These are phyloP conservation scores for Striga hermonthica DNA, from an alignment of 305 asterid genomes.

Conservation along the genomic window DNA sequence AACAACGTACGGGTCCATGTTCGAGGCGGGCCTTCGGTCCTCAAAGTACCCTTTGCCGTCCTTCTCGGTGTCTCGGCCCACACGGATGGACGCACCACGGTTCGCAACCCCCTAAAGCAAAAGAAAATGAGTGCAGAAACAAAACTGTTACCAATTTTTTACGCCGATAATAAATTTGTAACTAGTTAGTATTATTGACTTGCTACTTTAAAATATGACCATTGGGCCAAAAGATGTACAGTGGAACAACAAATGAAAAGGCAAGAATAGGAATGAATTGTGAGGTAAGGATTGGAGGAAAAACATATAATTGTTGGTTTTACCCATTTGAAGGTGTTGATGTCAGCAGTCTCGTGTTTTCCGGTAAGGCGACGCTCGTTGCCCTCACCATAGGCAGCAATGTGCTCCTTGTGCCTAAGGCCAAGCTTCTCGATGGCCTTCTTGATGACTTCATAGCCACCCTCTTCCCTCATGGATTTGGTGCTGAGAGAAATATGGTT, in stretches of 20 bases:
- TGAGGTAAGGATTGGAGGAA: neutral
- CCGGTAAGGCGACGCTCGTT: slow-evolving; percentile 93
- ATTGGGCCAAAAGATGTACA: no score
- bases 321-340: slow-evolving; percentile 79
- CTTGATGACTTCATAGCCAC: slow-evolving; percentile 75
- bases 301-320: slow-evolving; percentile 11
- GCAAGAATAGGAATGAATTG: no score
- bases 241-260: no score
- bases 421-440: slow-evolving; percentile 83
- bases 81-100: slow-evolving; percentile 88
- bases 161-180: no score
- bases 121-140: neutral
- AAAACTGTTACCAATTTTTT: neutral
- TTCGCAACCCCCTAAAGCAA: slow-evolving; percentile 71
- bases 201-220: no score
- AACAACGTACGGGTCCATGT: slow-evolving; percentile 83
- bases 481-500: slow-evolving; percentile 50
- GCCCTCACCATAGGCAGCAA: slow-evolving; percentile 91
- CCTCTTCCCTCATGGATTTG: slow-evolving; percentile 74
- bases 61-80: slow-evolving; percentile 81
- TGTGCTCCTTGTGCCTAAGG: slow-evolving; percentile 73
- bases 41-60: slow-evolving; percentile 94
- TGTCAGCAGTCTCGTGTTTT: slow-evolving; percentile 74
- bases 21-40: slow-evolving; percentile 88
- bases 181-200: no score